Evolutionary conservation across 2,329 filamentous ascomycete species (phyloP).

Genomic region (Stylonectria norvegica): DNA sequence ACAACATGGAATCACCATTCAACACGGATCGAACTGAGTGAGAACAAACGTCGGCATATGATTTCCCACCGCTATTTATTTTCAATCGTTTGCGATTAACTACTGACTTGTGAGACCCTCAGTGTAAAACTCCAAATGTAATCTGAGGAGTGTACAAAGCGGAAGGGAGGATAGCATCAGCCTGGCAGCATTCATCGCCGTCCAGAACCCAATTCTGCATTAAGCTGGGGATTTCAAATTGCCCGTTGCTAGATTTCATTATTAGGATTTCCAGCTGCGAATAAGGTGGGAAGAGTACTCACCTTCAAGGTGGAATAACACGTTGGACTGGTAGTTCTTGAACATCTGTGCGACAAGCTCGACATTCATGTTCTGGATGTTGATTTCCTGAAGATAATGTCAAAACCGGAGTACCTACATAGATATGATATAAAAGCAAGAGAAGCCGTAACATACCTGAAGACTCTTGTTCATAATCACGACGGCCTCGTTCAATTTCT

Average conservation of each 20-base stretch:
- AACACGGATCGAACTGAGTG: no score
- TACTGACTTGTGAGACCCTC: no score
- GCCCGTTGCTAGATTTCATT: conserved; percentile 63
- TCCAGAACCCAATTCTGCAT: conserved; percentile 1
- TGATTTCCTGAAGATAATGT: conserved; percentile 69
- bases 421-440: neutral
- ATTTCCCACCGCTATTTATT: no score
- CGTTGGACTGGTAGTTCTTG: conserved; percentile 98
- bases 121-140: no score
- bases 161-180: no score
- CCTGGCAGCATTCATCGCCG: neutral
- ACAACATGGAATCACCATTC: no score
- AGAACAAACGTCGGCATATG: no score
- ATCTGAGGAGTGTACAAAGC: no score
- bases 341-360: conserved; percentile 99
- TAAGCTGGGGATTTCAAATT: conserved; percentile 68
- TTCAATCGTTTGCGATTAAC: no score
- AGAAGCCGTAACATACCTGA: conserved; percentile 51
- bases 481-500: conserved; percentile 94
- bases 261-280: neutral
- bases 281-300: conserved; percentile 19
- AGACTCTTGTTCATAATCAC: conserved; percentile 90
- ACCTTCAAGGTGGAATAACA: conserved; percentile 97
- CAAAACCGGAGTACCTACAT: conserved; percentile 1
- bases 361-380: conserved; percentile 98